A percentile compares a stretch with the other conserved stretches of the same genome.
These are phyloP conservation scores for Xylaria sp. DNA, from an alignment of 2,329 filamentous ascomycete species.

Conservation along the genomic window DNA sequence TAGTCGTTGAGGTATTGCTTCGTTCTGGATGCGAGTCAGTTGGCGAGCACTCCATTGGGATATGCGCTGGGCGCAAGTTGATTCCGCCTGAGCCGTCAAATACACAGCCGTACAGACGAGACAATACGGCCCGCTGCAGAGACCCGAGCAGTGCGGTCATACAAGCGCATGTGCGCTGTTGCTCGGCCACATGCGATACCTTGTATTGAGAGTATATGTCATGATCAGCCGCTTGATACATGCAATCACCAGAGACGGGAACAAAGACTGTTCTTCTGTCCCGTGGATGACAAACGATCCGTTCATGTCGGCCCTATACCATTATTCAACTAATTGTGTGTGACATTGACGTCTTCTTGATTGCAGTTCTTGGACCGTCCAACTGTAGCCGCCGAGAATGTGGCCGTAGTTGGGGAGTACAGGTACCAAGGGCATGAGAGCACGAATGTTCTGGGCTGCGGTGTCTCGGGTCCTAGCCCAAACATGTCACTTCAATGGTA, in stretches of 20 bases:
- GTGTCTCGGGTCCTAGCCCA: conserved; percentile 26
- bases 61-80: conserved; percentile 14
- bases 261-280: conserved; percentile 8
- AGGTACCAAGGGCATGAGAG: conserved; percentile 11
- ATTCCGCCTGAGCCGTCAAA: conserved; percentile 16
- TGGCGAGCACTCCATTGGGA: conserved; percentile 5
- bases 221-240: conserved; percentile 7
- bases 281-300: conserved; percentile 1
- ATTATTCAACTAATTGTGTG: conserved; percentile 15
- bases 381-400: conserved; percentile 34
- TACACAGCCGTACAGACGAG: conserved; percentile 16
- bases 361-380: conserved; percentile 13
- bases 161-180: conserved; percentile 19
- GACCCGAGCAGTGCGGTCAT: conserved; percentile 12
- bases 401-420: conserved; percentile 29
- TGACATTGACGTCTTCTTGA: conserved; percentile 17
- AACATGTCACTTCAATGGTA: conserved; percentile 14
- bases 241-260: conserved; percentile 1
- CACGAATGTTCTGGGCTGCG: conserved; percentile 13
- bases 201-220: conserved; percentile 16
- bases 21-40: conserved; percentile 11
- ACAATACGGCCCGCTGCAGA: conserved; percentile 20
- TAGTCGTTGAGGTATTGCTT: conserved; percentile 15
- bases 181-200: conserved; percentile 22
- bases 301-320: conserved; percentile 20